phyloP scores from a whole-genome alignment of 2,329 filamentous ascomycete genomes.

The Metarhizium brunneum region DNA sequence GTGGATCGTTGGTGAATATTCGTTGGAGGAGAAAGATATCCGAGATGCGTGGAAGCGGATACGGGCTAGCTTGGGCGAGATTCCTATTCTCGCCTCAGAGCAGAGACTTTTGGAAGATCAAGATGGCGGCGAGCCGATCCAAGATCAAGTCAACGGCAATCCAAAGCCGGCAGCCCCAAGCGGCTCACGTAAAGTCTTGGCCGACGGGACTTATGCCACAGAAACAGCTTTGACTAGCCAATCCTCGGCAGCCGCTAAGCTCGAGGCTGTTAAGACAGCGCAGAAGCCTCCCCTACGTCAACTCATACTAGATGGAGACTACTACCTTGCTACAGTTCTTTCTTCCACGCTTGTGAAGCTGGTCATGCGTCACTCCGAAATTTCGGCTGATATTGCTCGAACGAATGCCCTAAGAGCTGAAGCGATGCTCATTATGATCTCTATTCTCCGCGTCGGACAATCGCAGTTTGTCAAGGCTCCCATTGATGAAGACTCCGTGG shows the following conservation, averaged over 20 bases:
- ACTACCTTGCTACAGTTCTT: slow-evolving; percentile 91
- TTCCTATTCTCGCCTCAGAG: slow-evolving; percentile 91
- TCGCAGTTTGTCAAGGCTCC: slow-evolving; percentile 97
- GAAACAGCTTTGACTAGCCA: slow-evolving; percentile 93
- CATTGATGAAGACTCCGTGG: slow-evolving; percentile 97
- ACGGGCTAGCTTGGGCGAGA: slow-evolving; percentile 86
- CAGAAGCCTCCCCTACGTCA: slow-evolving; percentile 93
- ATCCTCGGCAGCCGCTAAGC: slow-evolving; percentile 77
- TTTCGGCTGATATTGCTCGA: slow-evolving; percentile 74
- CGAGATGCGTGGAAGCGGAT: slow-evolving; percentile 96
- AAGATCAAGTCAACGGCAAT: slow-evolving; percentile 69
- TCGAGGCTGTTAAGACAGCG: slow-evolving; percentile 94
- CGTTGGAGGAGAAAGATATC: slow-evolving; percentile 86
- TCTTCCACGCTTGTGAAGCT: slow-evolving; percentile 93
- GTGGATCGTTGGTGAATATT: slow-evolving; percentile 98
- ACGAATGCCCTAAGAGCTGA: slow-evolving; percentile 93
- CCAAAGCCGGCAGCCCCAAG: slow-evolving; percentile 66
- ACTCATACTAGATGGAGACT: slow-evolving; percentile 93
- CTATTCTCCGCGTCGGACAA: slow-evolving; percentile 93
- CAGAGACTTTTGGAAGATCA: slow-evolving; percentile 84
- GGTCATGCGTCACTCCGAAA: slow-evolving; percentile 93
- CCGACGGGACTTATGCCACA: slow-evolving; percentile 95
- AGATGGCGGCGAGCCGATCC: slow-evolving; percentile 56
- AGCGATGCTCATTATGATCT: slow-evolving; percentile 99
- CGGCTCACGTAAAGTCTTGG: slow-evolving; percentile 83